A percentile compares a stretch with the other conserved stretches of the same genome.
These are phyloP conservation scores for Rhizoclosmatium globosum DNA, from an alignment of 192 early-diverging fungal genomes.

Conservation along the genomic window DNA sequence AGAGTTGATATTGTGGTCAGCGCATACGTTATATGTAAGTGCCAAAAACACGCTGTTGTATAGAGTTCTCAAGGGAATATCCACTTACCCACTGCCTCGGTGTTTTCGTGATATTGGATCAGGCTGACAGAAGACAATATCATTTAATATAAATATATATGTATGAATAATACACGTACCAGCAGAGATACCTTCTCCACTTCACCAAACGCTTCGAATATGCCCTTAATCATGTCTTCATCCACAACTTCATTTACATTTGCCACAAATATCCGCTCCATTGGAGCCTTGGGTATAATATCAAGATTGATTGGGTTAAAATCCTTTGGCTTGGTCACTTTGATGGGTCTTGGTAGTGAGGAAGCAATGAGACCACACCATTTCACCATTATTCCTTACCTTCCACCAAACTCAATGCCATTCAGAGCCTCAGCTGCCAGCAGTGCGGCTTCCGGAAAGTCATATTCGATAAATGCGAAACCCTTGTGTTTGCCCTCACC, in stretches of 20 bases:
- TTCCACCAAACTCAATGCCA: conserved; percentile 82
- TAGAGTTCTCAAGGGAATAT: conserved; percentile 14
- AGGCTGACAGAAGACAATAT: conserved; percentile 53
- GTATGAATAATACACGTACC: conserved; percentile 51
- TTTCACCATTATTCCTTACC: conserved; percentile 45
- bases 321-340: conserved; percentile 88
- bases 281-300: conserved; percentile 69
- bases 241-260: conserved; percentile 81
- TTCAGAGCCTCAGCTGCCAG: conserved; percentile 84
- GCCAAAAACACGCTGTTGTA: conserved; percentile 22
- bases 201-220: conserved; percentile 87
- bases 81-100: conserved; percentile 79
- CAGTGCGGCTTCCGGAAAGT: conserved; percentile 83
- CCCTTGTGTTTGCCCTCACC: conserved; percentile 80
- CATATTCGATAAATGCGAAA: conserved; percentile 91
- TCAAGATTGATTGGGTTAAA: conserved; percentile 69
- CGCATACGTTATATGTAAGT: neutral
- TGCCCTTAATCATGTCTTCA: conserved; percentile 75
- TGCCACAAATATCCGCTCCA: conserved; percentile 81
- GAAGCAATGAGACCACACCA: neutral
- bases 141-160: neutral
- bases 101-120: conserved; percentile 76
- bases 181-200: conserved; percentile 74
- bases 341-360: conserved; percentile 60
- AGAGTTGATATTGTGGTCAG: neutral